These are phyloP conservation scores for Colletotrichum tabaci DNA, from an alignment of 2,329 filamentous ascomycete species.

Conservation along the genomic window DNA sequence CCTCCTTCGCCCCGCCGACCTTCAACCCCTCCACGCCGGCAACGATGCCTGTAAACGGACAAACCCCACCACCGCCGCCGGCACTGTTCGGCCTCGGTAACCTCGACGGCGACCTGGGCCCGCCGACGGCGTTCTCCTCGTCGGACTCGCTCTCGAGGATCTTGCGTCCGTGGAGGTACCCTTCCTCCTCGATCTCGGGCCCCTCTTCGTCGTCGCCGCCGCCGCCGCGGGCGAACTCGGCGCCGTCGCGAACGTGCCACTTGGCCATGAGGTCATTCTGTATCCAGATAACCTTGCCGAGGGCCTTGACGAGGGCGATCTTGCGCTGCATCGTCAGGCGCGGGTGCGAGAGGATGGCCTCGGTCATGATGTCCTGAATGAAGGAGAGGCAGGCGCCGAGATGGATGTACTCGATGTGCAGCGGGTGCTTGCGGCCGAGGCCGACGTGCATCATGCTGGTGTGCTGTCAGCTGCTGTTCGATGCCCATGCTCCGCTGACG, in stretches of 20 bases:
- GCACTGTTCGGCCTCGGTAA: constrained; percentile 43
- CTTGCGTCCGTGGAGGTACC: constrained; percentile 75
- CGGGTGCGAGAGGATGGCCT: constrained; percentile 82
- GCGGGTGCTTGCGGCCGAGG: constrained; percentile 77
- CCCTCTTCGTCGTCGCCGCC: constrained; percentile 51
- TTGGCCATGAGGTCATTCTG: constrained; percentile 90
- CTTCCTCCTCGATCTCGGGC: constrained; percentile 71
- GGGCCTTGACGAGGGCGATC: constrained; percentile 80
- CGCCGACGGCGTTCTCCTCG: constrained; percentile 42
- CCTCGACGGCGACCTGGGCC: constrained; percentile 37
- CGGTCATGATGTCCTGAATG: constrained; percentile 83
- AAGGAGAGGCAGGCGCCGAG: constrained; percentile 80
- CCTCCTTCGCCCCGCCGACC: constrained; percentile 10
- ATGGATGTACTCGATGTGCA: constrained; percentile 87
- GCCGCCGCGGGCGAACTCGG: constrained; percentile 63
- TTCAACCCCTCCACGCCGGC: constrained; percentile 27
- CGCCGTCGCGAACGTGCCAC: constrained; percentile 81
- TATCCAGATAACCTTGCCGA: constrained; percentile 89
- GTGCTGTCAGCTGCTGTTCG: constrained; percentile 3
- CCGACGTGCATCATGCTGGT: constrained; percentile 84
- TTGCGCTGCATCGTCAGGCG: constrained; percentile 77
- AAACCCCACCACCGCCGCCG: constrained; percentile 40
- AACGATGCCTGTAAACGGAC: constrained; percentile 47
- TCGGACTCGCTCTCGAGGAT: constrained; percentile 63
- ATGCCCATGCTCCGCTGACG: not conserved